A percentile compares a stretch with the other conserved stretches of the same genome.
Evolutionary conservation across 2,329 filamentous ascomycete genomes (phyloP).

Genomic region (Boeremia exigua): DNA sequence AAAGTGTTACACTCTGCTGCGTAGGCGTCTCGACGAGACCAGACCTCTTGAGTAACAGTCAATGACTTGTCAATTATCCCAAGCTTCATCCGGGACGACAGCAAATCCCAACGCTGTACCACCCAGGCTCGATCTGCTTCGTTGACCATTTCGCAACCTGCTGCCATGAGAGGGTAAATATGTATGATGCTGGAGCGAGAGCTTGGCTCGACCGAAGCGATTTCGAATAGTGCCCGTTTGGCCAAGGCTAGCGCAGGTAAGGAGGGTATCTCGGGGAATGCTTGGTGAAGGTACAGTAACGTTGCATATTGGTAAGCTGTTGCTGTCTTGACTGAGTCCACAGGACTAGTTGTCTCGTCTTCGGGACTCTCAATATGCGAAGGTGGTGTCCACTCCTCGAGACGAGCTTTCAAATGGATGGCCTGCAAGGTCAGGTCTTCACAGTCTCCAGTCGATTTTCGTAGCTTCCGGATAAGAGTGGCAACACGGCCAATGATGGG

Average conservation of each 20-base stretch:
- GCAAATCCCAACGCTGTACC: slow-evolving; percentile 65
- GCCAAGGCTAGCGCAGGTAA: slow-evolving; percentile 64
- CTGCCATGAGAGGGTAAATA: slow-evolving; percentile 72
- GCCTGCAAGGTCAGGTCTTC: slow-evolving; percentile 67
- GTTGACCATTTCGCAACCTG: slow-evolving; percentile 67
- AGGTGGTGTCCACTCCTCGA: slow-evolving; percentile 68
- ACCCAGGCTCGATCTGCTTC: slow-evolving; percentile 70
- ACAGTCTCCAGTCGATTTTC: slow-evolving; percentile 62
- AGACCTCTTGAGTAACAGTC: slow-evolving; percentile 70
- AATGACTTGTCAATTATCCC: slow-evolving; percentile 71
- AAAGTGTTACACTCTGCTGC: slow-evolving; percentile 40
- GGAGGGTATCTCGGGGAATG: slow-evolving; percentile 71
- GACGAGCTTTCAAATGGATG: slow-evolving; percentile 64
- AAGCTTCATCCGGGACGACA: slow-evolving; percentile 68
- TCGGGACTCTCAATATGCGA: slow-evolving; percentile 66
- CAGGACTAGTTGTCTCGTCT: slow-evolving; percentile 66
- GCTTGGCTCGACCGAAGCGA: slow-evolving; percentile 68
- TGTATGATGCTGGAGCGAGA: slow-evolving; percentile 71
- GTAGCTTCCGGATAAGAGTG: slow-evolving; percentile 68
- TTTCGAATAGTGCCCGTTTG: slow-evolving; percentile 64
- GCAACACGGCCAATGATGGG: slow-evolving; percentile 71
- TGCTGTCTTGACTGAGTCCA: slow-evolving; percentile 70
- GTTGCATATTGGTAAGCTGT: slow-evolving; percentile 72
- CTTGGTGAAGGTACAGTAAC: slow-evolving; percentile 70
- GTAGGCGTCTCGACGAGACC: slow-evolving; percentile 66